Conservation (phyloP, 2,329 filamentous ascomycete genomes). For the Endoconidiophora laricicola region DNA sequence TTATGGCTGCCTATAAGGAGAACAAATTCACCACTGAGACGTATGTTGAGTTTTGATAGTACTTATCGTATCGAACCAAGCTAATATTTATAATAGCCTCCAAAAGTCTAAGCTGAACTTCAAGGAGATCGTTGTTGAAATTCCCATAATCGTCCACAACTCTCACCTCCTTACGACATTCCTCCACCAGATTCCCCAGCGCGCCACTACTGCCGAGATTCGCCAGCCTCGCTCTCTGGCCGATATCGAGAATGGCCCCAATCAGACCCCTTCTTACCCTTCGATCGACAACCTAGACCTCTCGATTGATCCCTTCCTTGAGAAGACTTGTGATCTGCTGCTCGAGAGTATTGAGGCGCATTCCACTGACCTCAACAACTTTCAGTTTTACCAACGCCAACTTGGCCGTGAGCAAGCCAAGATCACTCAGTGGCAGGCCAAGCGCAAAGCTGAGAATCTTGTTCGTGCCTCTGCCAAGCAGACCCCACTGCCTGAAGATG, state of each 20-base stretch:
- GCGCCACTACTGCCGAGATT: slow-evolving; percentile 39
- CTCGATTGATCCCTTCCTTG: slow-evolving; percentile 89
- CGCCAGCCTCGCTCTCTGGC: slow-evolving; percentile 63
- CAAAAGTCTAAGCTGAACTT: slow-evolving; percentile 89
- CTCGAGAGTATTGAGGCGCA: slow-evolving; percentile 95
- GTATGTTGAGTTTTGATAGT: slow-evolving; percentile 32
- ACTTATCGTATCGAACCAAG: neutral
- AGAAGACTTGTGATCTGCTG: slow-evolving; percentile 93
- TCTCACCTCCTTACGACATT: slow-evolving; percentile 91
- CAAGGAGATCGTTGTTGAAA: slow-evolving; percentile 82
- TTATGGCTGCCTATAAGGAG: slow-evolving; percentile 90
- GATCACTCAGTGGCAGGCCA: slow-evolving; percentile 90
- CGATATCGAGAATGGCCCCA: slow-evolving; percentile 52
- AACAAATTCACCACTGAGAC: slow-evolving; percentile 92
- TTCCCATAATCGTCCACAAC: slow-evolving; percentile 85
- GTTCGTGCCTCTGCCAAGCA: slow-evolving; percentile 76
- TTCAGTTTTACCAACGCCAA: slow-evolving; percentile 89
- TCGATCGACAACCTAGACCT: slow-evolving; percentile 84
- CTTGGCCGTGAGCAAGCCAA: slow-evolving; percentile 88
- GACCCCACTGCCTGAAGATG: slow-evolving; percentile 75
- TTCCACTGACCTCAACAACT: slow-evolving; percentile 98
- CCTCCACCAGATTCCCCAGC: slow-evolving; percentile 73
- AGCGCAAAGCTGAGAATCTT: slow-evolving; percentile 92
- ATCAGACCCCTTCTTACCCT: slow-evolving; percentile 54
- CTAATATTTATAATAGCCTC: slow-evolving; percentile 38